phyloP scores from a whole-genome alignment of 306 rosid species.

The Citrullus mucosospermus region DNA sequence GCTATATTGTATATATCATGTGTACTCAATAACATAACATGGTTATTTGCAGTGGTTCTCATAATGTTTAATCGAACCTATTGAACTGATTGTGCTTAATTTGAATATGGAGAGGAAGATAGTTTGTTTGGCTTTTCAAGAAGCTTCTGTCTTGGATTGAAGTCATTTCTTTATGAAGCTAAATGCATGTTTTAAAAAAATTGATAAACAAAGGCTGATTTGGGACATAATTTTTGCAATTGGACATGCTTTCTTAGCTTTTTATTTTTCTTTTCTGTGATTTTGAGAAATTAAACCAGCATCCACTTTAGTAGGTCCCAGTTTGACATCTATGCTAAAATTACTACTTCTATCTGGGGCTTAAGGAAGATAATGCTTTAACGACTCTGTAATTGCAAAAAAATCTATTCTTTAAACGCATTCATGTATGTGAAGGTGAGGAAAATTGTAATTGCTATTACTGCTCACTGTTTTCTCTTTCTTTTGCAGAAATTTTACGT shows the following conservation, averaged over 20 bases:
- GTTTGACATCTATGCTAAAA: background rate
- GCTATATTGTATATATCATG: background rate
- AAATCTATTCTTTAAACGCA: background rate
- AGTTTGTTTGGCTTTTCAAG: background rate
- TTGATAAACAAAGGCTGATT: background rate
- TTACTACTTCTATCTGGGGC: background rate
- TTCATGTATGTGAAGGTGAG: background rate
- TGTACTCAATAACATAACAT: background rate
- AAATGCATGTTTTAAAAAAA: background rate
- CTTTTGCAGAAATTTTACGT: slow-evolving; percentile 64
- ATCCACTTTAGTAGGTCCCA: background rate
- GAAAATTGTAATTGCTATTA: background rate
- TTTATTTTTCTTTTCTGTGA: background rate
- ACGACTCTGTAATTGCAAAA: background rate
- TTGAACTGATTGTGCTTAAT: background rate
- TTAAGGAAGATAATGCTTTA: background rate
- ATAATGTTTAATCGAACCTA: background rate
- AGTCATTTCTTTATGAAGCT: background rate
- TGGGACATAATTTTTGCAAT: background rate
- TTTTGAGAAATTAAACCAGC: background rate
- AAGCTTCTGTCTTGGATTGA: background rate
- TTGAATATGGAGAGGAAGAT: background rate
- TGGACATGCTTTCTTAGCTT: background rate
- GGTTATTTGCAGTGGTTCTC: background rate
- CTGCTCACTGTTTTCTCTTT: slow-evolving; percentile 17